Base-by-base conservation (phyloP, 2,329 filamentous ascomycete genomes). In the Epichloe elymi region DNA sequence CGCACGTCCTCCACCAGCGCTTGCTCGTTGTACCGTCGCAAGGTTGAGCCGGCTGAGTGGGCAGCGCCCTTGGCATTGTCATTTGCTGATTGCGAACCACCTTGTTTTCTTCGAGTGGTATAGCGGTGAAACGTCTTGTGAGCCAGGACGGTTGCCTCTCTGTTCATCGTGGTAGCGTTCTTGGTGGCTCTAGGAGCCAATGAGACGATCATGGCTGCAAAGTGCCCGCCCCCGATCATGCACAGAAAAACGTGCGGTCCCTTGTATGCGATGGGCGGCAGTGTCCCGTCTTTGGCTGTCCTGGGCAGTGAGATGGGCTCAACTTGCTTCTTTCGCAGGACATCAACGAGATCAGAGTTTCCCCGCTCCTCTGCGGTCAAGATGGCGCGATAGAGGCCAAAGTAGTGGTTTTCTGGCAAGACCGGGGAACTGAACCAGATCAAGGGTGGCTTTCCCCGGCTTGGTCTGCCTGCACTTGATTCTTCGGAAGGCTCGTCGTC, bases 111-210 rank as follows among this genome's bases (percentile, higher is more conserved):
- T 57, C 93, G 78, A 5, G 93, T 98, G 0, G 94, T 98, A 64
- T 98, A 98, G 52, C 93, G 80, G 66, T 98, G 94, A 66, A 97
- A 98, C 0, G 91, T 96, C 72, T 98, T 98, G 68, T 97, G 91
- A 0, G 89, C 91, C 43, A 96, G 76, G 0, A 97, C 88, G 0
- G 85, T 85, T 5, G 91, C 88, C 61, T 95, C 86, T 49, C 88
- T 78, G 57, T 94, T 89, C 63, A 95, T 79, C 1, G 85, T 75
- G 0, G 78, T 72, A 3, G 74, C 73, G 49, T 80, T 80, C 63
- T 87, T 91, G 38, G 80, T 79, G 49, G 85, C 73, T 55, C 89
- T 86, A 0, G 93, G 90, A 0, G 88, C 82, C 4, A 97, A 75
- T 0, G 89, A 89, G 11, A 98, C 86, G 11, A 97, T 75, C 90